Conservation (phyloP, 345 rosid genomes). For the Citrus unshiu region DNA sequence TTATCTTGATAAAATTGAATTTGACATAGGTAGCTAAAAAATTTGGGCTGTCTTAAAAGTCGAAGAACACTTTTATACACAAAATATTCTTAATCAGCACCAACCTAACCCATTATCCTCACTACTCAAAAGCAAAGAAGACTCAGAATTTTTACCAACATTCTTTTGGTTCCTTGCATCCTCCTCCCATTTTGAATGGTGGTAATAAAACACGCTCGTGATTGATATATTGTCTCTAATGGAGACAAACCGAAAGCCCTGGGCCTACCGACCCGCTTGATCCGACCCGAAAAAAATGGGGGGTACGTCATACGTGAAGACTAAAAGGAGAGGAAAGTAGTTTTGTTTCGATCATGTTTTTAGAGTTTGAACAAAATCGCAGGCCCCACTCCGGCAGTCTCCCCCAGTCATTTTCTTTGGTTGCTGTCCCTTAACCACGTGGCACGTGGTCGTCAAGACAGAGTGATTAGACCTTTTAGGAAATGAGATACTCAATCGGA, state of each 20-base stretch:
- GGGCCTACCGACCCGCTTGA: neutral
- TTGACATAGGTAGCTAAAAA: neutral
- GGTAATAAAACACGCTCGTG: neutral
- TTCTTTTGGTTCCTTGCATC: neutral
- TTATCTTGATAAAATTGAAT: neutral
- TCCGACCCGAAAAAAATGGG: neutral
- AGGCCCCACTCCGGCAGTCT: neutral
- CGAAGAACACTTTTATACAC: neutral
- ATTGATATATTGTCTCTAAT: neutral
- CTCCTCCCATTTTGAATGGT: neutral
- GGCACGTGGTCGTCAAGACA: constrained; percentile 25
- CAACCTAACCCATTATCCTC: constrained; percentile 10
- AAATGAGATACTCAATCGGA: neutral
- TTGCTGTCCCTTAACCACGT: constrained; percentile 26
- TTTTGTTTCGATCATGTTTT: constrained; percentile 8
- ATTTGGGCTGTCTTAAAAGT: neutral
- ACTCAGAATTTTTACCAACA: neutral
- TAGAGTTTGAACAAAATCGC: neutral
- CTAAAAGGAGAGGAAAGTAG: neutral
- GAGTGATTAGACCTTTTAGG: neutral
- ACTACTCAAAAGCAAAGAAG: neutral
- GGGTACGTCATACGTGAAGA: no score
- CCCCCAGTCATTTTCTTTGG: neutral
- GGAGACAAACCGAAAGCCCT: neutral
- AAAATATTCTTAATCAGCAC: neutral